Base-by-base conservation (phyloP, 2,329 filamentous ascomycete genomes). In the Aspergillus phoenicis region DNA sequence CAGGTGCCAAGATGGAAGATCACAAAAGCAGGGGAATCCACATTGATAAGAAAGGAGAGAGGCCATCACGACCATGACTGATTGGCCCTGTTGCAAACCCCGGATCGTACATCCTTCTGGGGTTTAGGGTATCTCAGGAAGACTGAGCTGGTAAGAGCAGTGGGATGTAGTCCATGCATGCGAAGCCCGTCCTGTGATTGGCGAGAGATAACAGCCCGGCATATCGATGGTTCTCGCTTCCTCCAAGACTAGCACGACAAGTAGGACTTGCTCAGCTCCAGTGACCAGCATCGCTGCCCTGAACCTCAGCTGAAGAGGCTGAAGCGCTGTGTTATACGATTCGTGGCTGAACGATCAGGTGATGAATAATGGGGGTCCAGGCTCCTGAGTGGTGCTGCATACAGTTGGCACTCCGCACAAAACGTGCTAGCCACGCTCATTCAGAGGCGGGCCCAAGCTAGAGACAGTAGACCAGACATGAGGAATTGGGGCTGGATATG, bases 131-230 rank as follows among this genome's bases (percentile, higher is more conserved):
- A 13, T 38, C 38, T 11, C 41, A 43, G 17, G n/a, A 17, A 10
- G 15, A 24, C 28, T 22, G 36, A 33, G 22, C 30, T 28, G 39
- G 51, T 41, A 43, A 24, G 11, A n/a, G 33, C 20, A 26, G 24
- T 17, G 17, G n/a, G 28, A 8, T 45, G 57, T n/a, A 26, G n/a
- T 30, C 26, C 47, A 30, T 51, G n/a, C 47, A 15, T 30, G 47
- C 15, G 24, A n/a, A 49, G 5, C 2, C n/a, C 20, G 28, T n/a
- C 26, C 38, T 20, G n/a, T 59, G 38, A 59, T 54, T 59, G 57
- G 57, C 24, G 57, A 52, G 28, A 59, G 57, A 59, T 59, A 59
- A 54, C 57, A 36, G 22, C 11, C 20, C 2, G 41, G 22, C 41
- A 22, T 45, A 22, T 45, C 45, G 45, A 30, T 49, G 24, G 7